Percentiles rank a stretch among this genome's conserved stretches.
Conservation (phyloP, 106 monocot species). For the Chionographis japonica region DNA sequence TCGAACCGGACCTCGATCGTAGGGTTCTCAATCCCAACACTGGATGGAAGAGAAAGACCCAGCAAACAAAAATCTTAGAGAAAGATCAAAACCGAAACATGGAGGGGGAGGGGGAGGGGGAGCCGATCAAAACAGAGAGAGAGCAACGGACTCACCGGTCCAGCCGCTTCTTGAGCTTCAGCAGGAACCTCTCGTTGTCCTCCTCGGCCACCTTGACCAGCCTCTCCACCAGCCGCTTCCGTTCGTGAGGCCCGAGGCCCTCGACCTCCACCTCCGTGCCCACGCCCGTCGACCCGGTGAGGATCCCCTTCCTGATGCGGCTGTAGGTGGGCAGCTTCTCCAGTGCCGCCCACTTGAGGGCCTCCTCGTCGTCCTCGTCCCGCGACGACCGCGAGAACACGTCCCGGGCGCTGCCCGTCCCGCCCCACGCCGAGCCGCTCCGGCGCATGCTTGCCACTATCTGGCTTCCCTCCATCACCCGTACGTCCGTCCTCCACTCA, state of each 20-base stretch:
- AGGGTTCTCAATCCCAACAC: constrained; percentile 72
- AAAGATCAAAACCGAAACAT: no score
- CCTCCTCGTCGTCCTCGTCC: constrained; percentile 76
- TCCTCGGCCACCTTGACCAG: constrained; percentile 62
- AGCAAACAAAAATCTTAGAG: not conserved
- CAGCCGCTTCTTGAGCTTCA: constrained; percentile 58
- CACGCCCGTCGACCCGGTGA: constrained; percentile 20
- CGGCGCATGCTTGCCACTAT: constrained; percentile 14
- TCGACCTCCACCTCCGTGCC: constrained; percentile 28
- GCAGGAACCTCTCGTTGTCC: constrained; percentile 71
- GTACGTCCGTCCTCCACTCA: no score
- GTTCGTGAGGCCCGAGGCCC: constrained; percentile 33
- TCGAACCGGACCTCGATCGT: constrained; percentile 80
- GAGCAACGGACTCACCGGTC: constrained; percentile 28
- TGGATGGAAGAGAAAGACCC: constrained; percentile 3
- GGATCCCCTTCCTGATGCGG: constrained; percentile 52
- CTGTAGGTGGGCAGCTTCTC: constrained; percentile 75
- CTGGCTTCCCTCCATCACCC: constrained; percentile 4
- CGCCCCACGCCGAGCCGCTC: constrained; percentile 10
- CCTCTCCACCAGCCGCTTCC: constrained; percentile 53
- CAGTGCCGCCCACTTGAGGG: constrained; percentile 71
- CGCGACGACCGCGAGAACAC: constrained; percentile 47
- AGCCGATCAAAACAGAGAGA: no score
- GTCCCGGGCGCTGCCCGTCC: constrained; percentile 16
- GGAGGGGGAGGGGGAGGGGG: no score